phyloP scores from a whole-genome alignment of 345 rosid species.

The Eucalyptus marginata region DNA sequence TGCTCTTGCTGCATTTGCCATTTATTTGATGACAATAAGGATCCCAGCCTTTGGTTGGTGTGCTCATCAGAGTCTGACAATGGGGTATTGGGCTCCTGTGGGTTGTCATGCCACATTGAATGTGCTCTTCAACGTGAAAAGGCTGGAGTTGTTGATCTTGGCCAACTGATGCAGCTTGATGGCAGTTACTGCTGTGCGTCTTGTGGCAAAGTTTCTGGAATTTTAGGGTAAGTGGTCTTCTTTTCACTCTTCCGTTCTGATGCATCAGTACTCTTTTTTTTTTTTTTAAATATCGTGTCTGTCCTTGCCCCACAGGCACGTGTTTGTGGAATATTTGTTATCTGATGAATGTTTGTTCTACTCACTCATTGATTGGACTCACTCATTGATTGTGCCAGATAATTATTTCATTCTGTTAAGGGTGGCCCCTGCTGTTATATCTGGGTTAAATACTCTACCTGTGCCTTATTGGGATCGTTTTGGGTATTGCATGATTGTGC shows the following conservation, averaged over 20 bases:
- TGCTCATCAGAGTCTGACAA: slow-evolving; percentile 41
- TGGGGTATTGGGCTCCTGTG: slow-evolving; percentile 56
- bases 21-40: slow-evolving; percentile 81
- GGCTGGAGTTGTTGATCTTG: slow-evolving; percentile 77
- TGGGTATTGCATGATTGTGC: neutral
- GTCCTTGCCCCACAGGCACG: neutral
- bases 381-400: neutral
- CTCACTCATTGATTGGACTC: neutral
- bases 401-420: neutral
- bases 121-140: slow-evolving; percentile 80
- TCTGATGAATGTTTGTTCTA: neutral
- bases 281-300: neutral
- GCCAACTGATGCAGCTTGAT: slow-evolving; percentile 79
- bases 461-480: neutral
- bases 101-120: slow-evolving; percentile 84
- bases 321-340: neutral
- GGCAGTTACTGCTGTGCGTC: slow-evolving; percentile 90
- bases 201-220: slow-evolving; percentile 93
- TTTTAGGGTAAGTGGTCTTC: slow-evolving; percentile 55
- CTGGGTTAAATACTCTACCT: neutral
- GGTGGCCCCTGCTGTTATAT: neutral
- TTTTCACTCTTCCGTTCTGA: neutral
- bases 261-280: neutral
- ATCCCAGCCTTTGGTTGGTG: slow-evolving; percentile 75
- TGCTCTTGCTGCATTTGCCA: slow-evolving; percentile 98